phyloP scores from a whole-genome alignment of 352 stramenopile genomes.

The Pythium aphanidermatum region DNA sequence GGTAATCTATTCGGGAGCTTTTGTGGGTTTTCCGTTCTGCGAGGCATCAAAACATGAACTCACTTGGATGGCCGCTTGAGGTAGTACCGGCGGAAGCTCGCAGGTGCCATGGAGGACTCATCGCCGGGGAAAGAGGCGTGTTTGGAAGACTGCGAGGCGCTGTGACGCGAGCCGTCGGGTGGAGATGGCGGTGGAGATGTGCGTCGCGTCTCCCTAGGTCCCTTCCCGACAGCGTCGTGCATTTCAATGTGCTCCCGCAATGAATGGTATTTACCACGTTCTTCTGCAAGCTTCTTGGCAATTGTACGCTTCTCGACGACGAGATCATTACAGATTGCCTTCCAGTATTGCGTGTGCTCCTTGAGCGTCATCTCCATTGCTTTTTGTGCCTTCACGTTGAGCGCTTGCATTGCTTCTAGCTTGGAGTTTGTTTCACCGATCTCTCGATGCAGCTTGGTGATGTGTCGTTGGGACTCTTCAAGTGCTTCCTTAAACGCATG shows the following conservation, averaged over 20 bases:
- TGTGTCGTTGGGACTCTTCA: slow-evolving; percentile 13
- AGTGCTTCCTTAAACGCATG: slow-evolving; percentile 13
- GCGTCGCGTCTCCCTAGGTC: neutral
- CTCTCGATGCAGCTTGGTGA: slow-evolving; percentile 11
- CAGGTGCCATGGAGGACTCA: neutral
- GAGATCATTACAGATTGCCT: slow-evolving; percentile 21
- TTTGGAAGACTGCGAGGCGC: neutral
- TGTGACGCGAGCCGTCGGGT: neutral
- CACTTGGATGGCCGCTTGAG: too few relatives aligned
- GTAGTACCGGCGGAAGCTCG: slow-evolving; percentile 24
- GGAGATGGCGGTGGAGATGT: slow-evolving; percentile 1
- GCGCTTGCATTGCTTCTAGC: slow-evolving; percentile 14
- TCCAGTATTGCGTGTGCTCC: slow-evolving; percentile 23
- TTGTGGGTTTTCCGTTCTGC: too few relatives aligned
- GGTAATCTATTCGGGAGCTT: too few relatives aligned
- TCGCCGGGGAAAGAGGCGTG: neutral
- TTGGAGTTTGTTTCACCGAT: slow-evolving; percentile 17
- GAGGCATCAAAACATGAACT: too few relatives aligned
- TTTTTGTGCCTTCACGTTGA: slow-evolving; percentile 15
- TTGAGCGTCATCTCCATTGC: slow-evolving; percentile 19
- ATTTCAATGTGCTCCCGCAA: slow-evolving; percentile 20
- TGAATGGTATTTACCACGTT: slow-evolving; percentile 21
- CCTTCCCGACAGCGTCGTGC: slow-evolving; percentile 8
- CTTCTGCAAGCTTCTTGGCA: slow-evolving; percentile 17
- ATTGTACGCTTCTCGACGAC: slow-evolving; percentile 19